Conservation (phyloP, 2,329 filamentous ascomycete species). For the Pestalotiopsis sp. region DNA sequence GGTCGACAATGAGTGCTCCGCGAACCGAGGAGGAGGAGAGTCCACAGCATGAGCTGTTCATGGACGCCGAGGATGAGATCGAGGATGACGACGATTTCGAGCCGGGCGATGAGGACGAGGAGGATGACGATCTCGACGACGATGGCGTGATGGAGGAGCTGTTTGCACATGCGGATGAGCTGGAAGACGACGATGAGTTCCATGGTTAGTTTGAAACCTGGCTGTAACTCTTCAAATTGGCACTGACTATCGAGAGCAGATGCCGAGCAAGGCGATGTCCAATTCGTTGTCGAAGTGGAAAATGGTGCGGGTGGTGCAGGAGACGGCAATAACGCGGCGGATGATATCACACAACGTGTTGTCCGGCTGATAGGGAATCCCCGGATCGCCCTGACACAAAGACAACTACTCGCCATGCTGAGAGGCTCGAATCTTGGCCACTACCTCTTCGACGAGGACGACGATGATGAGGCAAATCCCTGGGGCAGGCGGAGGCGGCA, state of each 20-base stretch:
- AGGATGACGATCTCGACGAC: conserved; percentile 25
- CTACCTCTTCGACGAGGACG: conserved; percentile 36
- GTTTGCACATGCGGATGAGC: background rate
- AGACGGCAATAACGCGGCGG: conserved; percentile 20
- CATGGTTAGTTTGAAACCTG: conserved; percentile 25
- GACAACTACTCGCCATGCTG: conserved; percentile 45
- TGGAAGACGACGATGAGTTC: conserved; percentile 28
- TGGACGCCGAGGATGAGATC: conserved; percentile 26
- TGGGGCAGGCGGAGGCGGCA: conserved; percentile 49
- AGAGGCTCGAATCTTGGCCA: conserved; percentile 40
- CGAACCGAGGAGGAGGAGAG: background rate
- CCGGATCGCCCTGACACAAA: conserved; percentile 27
- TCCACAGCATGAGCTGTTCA: conserved; percentile 21
- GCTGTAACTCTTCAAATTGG: background rate
- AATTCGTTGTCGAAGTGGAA: conserved; percentile 32
- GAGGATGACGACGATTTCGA: conserved; percentile 25
- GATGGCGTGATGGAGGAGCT: conserved; percentile 20
- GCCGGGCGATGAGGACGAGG: conserved; percentile 28
- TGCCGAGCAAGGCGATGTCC: conserved; percentile 31
- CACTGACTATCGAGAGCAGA: conserved; percentile 14
- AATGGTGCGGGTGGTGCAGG: conserved; percentile 30
- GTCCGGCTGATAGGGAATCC: conserved; percentile 5
- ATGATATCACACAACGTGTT: conserved; percentile 7
- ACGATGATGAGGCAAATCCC: conserved; percentile 35
- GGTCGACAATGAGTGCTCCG: conserved; percentile 3